phyloP scores from a whole-genome alignment of 345 rosid species.

The Arabis alpina region DNA sequence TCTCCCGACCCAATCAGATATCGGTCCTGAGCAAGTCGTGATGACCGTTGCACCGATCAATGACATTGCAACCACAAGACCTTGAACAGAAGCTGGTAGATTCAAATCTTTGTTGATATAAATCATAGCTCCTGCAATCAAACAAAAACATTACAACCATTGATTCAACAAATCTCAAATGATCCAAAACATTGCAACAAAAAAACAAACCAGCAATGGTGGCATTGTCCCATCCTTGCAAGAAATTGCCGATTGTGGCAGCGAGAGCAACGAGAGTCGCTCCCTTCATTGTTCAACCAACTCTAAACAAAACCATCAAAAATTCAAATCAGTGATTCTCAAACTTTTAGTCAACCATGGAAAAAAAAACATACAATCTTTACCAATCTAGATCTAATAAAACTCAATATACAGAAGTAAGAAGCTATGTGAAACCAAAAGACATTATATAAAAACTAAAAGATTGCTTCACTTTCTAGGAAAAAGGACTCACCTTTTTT shows the following conservation, averaged over 20 bases:
- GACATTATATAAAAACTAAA: constrained; percentile 1
- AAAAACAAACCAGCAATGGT: constrained; percentile 84
- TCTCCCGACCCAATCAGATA: constrained; percentile 94
- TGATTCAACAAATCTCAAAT: too few species aligned
- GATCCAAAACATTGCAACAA: neutral
- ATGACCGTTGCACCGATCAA: constrained; percentile 88
- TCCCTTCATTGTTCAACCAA: constrained; percentile 63
- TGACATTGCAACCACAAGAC: constrained; percentile 94
- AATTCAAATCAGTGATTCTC: constrained; percentile 8
- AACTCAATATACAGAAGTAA: neutral
- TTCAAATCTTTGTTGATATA: constrained; percentile 78
- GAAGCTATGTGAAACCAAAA: neutral
- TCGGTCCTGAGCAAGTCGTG: constrained; percentile 92
- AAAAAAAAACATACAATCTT: neutral
- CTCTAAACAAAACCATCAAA: constrained; percentile 21
- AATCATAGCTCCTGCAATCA: constrained; percentile 72
- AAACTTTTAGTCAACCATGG: constrained; percentile 23
- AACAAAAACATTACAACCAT: neutral
- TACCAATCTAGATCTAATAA: constrained; percentile 28
- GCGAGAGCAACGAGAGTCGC: constrained; percentile 90
- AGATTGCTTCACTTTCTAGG: constrained; percentile 37
- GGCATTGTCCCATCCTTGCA: constrained; percentile 99
- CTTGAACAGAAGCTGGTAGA: constrained; percentile 71
- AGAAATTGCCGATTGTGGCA: constrained; percentile 90
- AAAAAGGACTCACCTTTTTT: constrained; percentile 39